A percentile compares a stretch with the other conserved stretches of the same genome.
Evolutionary conservation across 768 basidiomycete species (phyloP).

Genomic region (Pulveroboletus sp.): DNA sequence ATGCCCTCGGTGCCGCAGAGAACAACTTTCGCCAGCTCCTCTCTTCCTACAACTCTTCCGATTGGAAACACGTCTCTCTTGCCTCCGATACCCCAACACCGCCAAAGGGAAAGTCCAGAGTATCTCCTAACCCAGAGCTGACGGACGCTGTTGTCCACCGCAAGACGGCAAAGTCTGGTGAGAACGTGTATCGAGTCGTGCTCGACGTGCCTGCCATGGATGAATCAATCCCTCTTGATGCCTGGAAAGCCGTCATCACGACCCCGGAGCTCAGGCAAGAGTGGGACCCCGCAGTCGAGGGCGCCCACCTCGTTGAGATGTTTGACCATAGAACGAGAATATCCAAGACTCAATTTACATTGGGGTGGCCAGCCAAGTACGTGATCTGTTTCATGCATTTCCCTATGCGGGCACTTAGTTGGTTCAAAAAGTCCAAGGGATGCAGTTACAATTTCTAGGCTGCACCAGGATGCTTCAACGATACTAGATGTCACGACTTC

Average conservation of each 20-base stretch:
- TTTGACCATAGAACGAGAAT: constrained; percentile 84
- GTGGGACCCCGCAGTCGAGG: constrained; percentile 93
- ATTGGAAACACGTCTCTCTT: constrained; percentile 76
- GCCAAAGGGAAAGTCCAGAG: constrained; percentile 60
- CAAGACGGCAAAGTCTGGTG: constrained; percentile 60
- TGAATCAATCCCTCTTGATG: constrained; percentile 54
- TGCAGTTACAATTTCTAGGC: constrained; percentile 87
- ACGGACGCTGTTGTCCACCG: constrained; percentile 77
- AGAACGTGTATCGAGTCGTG: constrained; percentile 74
- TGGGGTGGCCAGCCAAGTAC: constrained; percentile 97
- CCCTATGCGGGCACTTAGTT: constrained; percentile 6
- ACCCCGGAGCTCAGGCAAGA: constrained; percentile 86
- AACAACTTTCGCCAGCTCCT: constrained; percentile 73
- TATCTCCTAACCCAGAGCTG: constrained; percentile 51
- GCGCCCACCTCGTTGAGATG: constrained; percentile 76
- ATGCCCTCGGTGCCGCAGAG: constrained; percentile 70
- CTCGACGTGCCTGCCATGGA: constrained; percentile 71
- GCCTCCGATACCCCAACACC: constrained; percentile 37
- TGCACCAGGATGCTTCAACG: constrained; percentile 74
- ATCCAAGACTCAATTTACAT: constrained; percentile 81
- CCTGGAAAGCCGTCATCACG: constrained; percentile 75
- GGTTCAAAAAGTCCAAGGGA: constrained; percentile 71
- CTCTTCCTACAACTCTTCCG: constrained; percentile 58
- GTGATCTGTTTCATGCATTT: constrained; percentile 37
- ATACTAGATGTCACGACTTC: constrained; percentile 90